Evolutionary conservation across 2,329 filamentous ascomycete species (phyloP), one percentile per base, ranked within the genome.

Genomic region (Rugonectria rugulosa): DNA sequence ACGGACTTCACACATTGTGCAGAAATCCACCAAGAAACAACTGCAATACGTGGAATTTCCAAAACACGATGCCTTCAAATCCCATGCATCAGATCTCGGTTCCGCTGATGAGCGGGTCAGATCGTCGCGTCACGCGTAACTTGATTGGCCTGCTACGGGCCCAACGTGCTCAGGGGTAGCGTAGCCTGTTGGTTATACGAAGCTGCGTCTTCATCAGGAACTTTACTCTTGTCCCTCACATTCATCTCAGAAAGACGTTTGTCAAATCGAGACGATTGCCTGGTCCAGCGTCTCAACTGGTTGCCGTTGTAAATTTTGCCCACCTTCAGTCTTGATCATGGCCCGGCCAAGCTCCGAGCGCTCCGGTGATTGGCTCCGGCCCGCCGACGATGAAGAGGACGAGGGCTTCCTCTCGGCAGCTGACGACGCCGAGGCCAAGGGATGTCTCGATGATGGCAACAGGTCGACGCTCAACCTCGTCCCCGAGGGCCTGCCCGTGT

Each of bases 381-480:
- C 63, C 4, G 63, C 62, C 15, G 61, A 61, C 38, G 65, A 68
- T 7, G 65, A 68, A 6, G 65, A 68, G 32, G 65, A 68, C 27
- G 65, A 68, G 3, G 62, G 49, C 14, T 68, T 68, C 43, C 65
- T 68, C 40, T 45, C 51, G 6, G 64, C 56, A 9, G 42, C 57
- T 10, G 65, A 67, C 26, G 65, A 68, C 47, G 65, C 61, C 3
- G 65, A 68, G 37, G 62, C 65, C 17, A 66, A 66, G 44, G 65
- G 62, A 29, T 67, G 64, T 20, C 65, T 68, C 21, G 65, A 60
- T 11, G 62, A 68, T 17, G 65, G 55, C 27, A 64, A 62, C 43
- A 59, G 42, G 26, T 64, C 63, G 21, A 66, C 62, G 1, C 59
- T 68, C 38, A 58, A 68, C 32, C 58, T 68, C 29, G 37, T 42